Evolutionary conservation across 805 yeast genomes (phyloP).

Genomic region (Saccharomycopsis amapae): DNA sequence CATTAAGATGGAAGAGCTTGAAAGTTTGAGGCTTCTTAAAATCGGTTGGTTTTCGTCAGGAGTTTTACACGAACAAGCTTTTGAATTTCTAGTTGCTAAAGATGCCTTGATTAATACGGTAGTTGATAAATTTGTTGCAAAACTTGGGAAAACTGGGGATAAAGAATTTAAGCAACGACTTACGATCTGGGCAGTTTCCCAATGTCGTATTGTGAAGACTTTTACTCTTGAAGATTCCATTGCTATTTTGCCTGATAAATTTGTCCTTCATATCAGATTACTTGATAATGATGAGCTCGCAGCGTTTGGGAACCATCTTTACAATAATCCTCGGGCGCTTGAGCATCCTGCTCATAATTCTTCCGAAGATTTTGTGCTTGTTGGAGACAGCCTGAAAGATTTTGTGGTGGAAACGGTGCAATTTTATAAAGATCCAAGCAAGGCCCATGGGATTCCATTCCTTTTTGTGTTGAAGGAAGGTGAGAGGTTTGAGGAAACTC

Average conservation of each 20-base stretch:
- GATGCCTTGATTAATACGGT: constrained; percentile 49
- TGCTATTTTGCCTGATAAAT: constrained; percentile 30
- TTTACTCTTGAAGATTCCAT: constrained; percentile 24
- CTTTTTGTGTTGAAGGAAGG: constrained; percentile 61
- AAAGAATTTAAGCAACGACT: constrained; percentile 40
- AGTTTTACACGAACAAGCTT: constrained; percentile 58
- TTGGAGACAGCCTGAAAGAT: no score
- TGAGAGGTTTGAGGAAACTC: constrained; percentile 59
- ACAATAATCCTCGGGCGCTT: constrained; percentile 16
- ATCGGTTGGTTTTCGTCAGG: constrained; percentile 71
- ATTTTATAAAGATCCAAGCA: constrained; percentile 59
- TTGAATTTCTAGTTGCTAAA: constrained; percentile 64
- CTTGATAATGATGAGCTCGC: constrained; percentile 36
- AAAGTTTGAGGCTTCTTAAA: constrained; percentile 59
- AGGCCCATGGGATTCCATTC: constrained; percentile 81
- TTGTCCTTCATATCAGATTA: constrained; percentile 31
- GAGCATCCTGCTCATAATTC: neutral
- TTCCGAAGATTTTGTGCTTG: no score
- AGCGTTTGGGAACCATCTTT: constrained; percentile 23
- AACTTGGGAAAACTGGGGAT: constrained; percentile 22
- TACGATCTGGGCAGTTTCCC: constrained; percentile 49
- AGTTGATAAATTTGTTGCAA: constrained; percentile 43
- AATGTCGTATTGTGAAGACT: constrained; percentile 30
- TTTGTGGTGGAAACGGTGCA: constrained; percentile 71
- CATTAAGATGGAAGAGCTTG: constrained; percentile 69